Evolutionary conservation across 208 protist genomes (phyloP).

Genomic region (Naegleria gruberi): DNA sequence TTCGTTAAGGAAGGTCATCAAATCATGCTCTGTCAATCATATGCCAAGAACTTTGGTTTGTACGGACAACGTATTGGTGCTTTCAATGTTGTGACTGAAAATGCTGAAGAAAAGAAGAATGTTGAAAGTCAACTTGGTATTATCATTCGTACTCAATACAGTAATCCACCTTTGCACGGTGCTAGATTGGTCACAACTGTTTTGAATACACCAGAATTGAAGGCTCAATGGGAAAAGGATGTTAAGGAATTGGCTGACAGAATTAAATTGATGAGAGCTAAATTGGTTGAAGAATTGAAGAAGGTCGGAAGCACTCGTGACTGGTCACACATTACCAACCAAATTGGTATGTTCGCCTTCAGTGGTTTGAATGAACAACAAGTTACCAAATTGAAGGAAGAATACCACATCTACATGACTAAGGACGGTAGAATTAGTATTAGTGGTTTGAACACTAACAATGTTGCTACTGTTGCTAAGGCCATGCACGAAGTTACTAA

Average conservation of each 20-base stretch:
- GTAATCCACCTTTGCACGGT: slow-evolving; percentile 86
- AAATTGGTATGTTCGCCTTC: slow-evolving; percentile 98
- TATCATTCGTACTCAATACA: slow-evolving; percentile 85
- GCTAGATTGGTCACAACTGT: slow-evolving; percentile 83
- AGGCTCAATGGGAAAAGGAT: slow-evolving; percentile 75
- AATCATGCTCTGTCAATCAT: slow-evolving; percentile 81
- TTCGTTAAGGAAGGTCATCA: slow-evolving; percentile 67
- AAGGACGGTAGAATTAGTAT: slow-evolving; percentile 65
- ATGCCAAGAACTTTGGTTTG: slow-evolving; percentile 95
- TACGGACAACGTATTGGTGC: slow-evolving; percentile 87
- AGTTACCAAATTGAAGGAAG: slow-evolving; percentile 47
- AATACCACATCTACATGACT: slow-evolving; percentile 73
- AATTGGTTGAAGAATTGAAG: slow-evolving; percentile 61
- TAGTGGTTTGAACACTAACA: slow-evolving; percentile 60
- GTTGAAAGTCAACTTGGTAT: slow-evolving; percentile 64
- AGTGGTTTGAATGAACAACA: slow-evolving; percentile 78
- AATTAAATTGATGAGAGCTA: slow-evolving; percentile 65
- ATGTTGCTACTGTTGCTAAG: slow-evolving; percentile 55
- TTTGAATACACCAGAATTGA: slow-evolving; percentile 64
- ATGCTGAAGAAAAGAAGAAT: slow-evolving; percentile 48
- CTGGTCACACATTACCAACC: slow-evolving; percentile 88
- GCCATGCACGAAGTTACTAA: slow-evolving; percentile 53
- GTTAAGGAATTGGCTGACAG: slow-evolving; percentile 69
- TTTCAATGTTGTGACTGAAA: slow-evolving; percentile 61
- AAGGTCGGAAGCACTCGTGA: slow-evolving; percentile 58